Evolutionary conservation across 2,329 filamentous ascomycete genomes (phyloP), one percentile per base, ranked within the genome.

Genomic region (Verruconis gallopava): DNA sequence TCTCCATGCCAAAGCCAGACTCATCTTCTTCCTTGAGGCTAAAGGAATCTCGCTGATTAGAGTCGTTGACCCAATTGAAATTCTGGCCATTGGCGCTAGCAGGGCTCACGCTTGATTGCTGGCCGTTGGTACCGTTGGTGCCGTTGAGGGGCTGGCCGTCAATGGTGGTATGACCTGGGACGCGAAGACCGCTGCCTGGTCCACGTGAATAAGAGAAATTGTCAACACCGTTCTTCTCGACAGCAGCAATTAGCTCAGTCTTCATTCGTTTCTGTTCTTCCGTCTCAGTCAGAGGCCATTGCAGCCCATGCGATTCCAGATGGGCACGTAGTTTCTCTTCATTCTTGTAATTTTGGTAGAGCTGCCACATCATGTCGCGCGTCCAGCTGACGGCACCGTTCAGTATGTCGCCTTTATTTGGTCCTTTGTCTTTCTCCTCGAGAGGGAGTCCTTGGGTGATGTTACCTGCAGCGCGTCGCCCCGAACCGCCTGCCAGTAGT

Each of bases 331-430:
- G 73, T 56, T 94, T 82, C 48, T 93, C 81, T 60, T 93, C 85
- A 57, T 89, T 82, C 56, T 91, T 80, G 49, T 93, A 72, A 64
- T 93, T 93, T 55, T 84, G 72, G 56, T 94, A 79, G 46, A 94
- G 68, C 66, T 93, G 81, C 91, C 91, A 96, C 85, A 96, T 94
- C 40, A 98, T 71, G 64, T 98, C 91, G 48, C 89, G 78, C 47
- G 85, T 95, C 91, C 91, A 98, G 63, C 85, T 86, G 42, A 96
- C 91, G 22, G 89, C 84, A 21, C 91, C 89, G 55, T 96, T 96
- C 53, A 98, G 79, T 46, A 98, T 96, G 53, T 98, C 91, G 38
- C 91, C 91, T 66, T 98, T 98, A 69, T 96, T 96, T 4, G 91
- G 91, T 1, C 91, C 91, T 58, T 96, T 96, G 65, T 98, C 91